Conservation (phyloP, 495 filamentous ascomycete species). For the Achaetomiella virescens region DNA sequence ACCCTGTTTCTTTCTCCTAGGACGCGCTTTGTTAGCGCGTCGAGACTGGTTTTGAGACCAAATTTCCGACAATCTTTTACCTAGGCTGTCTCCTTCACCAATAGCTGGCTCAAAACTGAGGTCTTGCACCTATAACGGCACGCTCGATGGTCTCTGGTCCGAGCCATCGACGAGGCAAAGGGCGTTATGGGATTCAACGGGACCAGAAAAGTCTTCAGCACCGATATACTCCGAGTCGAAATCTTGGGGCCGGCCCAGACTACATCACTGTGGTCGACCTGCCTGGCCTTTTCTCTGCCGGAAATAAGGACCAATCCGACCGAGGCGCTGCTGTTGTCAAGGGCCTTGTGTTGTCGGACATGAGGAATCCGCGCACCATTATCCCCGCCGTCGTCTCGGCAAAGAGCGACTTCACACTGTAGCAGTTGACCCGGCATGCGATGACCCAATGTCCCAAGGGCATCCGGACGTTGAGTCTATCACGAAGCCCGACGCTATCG, state of each 20-base stretch:
- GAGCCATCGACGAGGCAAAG: slow-evolving; percentile 39
- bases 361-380: slow-evolving; percentile 49
- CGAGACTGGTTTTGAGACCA: too few species aligned
- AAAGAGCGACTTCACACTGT: slow-evolving; percentile 43
- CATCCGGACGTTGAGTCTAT: slow-evolving; percentile 53
- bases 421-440: slow-evolving; percentile 40
- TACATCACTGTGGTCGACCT: slow-evolving; percentile 62
- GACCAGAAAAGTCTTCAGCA: slow-evolving; percentile 39
- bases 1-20: too few species aligned
- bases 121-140: too few species aligned
- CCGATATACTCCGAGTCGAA: slow-evolving; percentile 59
- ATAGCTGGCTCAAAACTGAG: too few species aligned
- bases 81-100: too few species aligned
- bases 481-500: slow-evolving; percentile 24
- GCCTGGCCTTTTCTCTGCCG: slow-evolving; percentile 52
- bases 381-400: slow-evolving; percentile 54
- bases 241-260: slow-evolving; percentile 53
- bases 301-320: slow-evolving; percentile 38
- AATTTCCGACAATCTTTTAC: too few species aligned
- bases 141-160: too few species aligned
- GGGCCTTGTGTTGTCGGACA: slow-evolving; percentile 52
- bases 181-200: slow-evolving; percentile 31
- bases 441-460: slow-evolving; percentile 38
- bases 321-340: slow-evolving; percentile 44
- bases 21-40: too few species aligned